Percentiles rank a stretch among this genome's conserved stretches.
These are phyloP conservation scores for Diutina catenulata DNA, from an alignment of 1,139 yeast genomes.

Conservation along the genomic window DNA sequence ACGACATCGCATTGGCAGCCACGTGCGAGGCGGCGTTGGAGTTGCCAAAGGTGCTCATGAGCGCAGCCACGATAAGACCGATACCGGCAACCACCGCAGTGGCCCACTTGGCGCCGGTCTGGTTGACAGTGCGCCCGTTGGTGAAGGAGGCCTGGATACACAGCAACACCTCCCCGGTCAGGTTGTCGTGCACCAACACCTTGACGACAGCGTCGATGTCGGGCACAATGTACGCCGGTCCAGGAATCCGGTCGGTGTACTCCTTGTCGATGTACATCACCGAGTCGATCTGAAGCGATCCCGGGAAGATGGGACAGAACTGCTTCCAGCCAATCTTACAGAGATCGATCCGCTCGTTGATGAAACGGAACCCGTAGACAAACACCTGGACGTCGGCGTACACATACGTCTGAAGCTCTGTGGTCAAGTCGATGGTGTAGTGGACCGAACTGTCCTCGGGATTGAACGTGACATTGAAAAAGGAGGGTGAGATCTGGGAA, in stretches of 20 bases:
- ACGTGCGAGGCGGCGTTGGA: constrained; percentile 72
- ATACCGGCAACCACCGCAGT: constrained; percentile 72
- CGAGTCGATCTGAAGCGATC: constrained; percentile 56
- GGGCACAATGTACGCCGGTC: constrained; percentile 64
- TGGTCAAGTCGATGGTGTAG: constrained; percentile 49
- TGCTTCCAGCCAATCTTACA: constrained; percentile 64
- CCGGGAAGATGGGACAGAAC: constrained; percentile 69
- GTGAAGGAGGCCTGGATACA: constrained; percentile 61
- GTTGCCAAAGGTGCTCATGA: constrained; percentile 62
- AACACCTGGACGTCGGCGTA: constrained; percentile 51
- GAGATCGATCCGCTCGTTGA: constrained; percentile 38
- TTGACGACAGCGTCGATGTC: constrained; percentile 68
- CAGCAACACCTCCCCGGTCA: constrained; percentile 36
- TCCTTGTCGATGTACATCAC: constrained; percentile 39
- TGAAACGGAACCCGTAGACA: constrained; percentile 65
- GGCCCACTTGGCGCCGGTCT: constrained; percentile 74
- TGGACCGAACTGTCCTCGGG: constrained; percentile 53
- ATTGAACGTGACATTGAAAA: constrained; percentile 55
- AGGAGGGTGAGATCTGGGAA: constrained; percentile 82
- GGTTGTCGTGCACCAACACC: constrained; percentile 28
- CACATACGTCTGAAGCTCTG: constrained; percentile 48
- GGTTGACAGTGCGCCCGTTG: constrained; percentile 67
- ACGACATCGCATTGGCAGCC: constrained; percentile 62
- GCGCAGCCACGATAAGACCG: constrained; percentile 59
- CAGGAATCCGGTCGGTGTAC: constrained; percentile 46